Evolutionary conservation across 2,329 filamentous ascomycete species (phyloP).

Genomic region (Scortechinia acanthostroma): DNA sequence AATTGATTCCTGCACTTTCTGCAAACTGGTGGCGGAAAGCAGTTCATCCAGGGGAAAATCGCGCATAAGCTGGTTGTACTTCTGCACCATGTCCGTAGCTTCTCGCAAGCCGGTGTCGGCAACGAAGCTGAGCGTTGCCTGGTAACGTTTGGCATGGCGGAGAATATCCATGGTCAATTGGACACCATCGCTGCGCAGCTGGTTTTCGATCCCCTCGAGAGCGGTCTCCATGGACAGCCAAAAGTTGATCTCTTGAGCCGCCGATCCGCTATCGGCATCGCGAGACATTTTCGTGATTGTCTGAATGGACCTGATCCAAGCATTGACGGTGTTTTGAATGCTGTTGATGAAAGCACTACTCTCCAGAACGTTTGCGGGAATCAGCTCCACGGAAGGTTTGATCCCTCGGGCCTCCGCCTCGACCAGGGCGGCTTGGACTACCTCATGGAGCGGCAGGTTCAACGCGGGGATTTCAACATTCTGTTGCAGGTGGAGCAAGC

Average conservation of each 20-base stretch:
- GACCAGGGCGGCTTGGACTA: conserved; percentile 79
- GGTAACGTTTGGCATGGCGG: conserved; percentile 94
- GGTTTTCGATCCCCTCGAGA: conserved; percentile 81
- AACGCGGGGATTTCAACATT: conserved; percentile 97
- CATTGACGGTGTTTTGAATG: conserved; percentile 86
- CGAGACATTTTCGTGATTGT: conserved; percentile 89
- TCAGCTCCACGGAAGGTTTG: conserved; percentile 71
- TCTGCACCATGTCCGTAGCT: conserved; percentile 90
- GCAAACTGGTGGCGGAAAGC: conserved; percentile 79
- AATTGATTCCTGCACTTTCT: conserved; percentile 83
- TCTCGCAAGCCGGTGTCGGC: conserved; percentile 95
- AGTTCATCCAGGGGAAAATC: conserved; percentile 95
- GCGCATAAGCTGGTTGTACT: conserved; percentile 97
- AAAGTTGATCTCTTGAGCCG: conserved; percentile 96
- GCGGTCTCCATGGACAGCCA: conserved; percentile 97
- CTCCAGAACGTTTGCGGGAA: conserved; percentile 69
- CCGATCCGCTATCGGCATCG: conserved; percentile 65
- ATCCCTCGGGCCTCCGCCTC: conserved; percentile 62
- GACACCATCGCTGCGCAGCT: conserved; percentile 83
- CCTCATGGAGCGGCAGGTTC: conserved; percentile 76
- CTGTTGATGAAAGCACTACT: conserved; percentile 91
- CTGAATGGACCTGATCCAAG: conserved; percentile 98
- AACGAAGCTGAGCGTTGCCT: conserved; percentile 92
- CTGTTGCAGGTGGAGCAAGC: conserved; percentile 84
- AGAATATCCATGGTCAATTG: conserved; percentile 86